Evolutionary conservation across 495 filamentous ascomycete species (phyloP).

Genomic region (Penicillium parvum): DNA sequence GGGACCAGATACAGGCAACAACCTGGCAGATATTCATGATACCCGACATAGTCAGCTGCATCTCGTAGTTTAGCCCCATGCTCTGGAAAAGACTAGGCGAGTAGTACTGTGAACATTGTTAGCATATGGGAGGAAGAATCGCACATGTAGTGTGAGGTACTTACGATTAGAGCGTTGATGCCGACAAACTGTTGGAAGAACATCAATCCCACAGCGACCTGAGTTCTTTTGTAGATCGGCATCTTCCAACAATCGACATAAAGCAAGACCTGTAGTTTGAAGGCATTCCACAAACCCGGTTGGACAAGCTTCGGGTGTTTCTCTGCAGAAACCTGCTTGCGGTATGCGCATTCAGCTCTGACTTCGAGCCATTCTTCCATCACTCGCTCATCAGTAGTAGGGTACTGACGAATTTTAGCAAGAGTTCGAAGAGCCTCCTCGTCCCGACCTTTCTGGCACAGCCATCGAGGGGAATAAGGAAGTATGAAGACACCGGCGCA

Average conservation of each 20-base stretch:
- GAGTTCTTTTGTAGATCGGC: constrained; percentile 1
- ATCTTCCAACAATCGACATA: constrained; percentile 1
- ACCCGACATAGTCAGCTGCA: constrained; percentile 46
- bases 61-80: constrained; percentile 43
- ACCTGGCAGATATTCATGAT: constrained; percentile 46
- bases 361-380: constrained; percentile 2
- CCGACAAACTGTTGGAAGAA: constrained; percentile 9
- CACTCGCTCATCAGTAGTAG: constrained; percentile 5
- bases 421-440: constrained; percentile 58
- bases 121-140: background rate
- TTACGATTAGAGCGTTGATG: constrained; percentile 11
- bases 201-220: background rate
- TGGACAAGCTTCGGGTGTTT: constrained; percentile 5
- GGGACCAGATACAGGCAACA: constrained; percentile 20
- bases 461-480: constrained; percentile 71
- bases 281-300: background rate
- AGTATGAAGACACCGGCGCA: constrained; percentile 61
- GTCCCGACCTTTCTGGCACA: constrained; percentile 60
- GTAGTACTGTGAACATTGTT: constrained; percentile 28
- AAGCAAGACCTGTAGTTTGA: constrained; percentile 3
- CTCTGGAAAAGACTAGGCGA: constrained; percentile 42
- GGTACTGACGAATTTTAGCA: constrained; percentile 5
- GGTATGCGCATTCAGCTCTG: background rate
- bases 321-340: background rate
- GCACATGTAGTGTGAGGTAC: background rate